Percentiles rank a stretch among this genome's conserved stretches.
These are phyloP conservation scores for Lolium perenne DNA, from an alignment of 176 grass and related monocot genomes.

Conservation along the genomic window DNA sequence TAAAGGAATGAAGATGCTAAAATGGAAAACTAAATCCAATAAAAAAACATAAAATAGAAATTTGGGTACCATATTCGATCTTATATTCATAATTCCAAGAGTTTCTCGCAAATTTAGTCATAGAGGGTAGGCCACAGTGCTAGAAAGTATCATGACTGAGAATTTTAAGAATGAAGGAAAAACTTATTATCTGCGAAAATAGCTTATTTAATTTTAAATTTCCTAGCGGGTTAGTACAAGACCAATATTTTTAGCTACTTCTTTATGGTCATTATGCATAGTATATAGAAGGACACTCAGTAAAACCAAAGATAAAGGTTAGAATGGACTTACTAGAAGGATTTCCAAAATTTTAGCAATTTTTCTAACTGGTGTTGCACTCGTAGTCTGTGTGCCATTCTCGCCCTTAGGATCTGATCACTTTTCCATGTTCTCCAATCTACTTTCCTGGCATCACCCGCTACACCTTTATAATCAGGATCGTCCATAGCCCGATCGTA, in stretches of 20 bases:
- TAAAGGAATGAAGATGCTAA: slow-evolving; percentile 17
- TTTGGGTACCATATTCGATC: not conserved
- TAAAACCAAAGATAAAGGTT: too few species aligned
- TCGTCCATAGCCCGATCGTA: too few species aligned
- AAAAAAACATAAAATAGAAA: not conserved
- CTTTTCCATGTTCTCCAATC: too few species aligned
- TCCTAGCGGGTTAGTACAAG: not conserved
- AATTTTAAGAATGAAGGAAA: slow-evolving; percentile 4
- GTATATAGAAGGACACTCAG: too few species aligned
- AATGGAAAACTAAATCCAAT: slow-evolving; percentile 4
- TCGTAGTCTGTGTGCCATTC: slow-evolving; percentile 34
- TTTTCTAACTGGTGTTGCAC: slow-evolving; percentile 57
- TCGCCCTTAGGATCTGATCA: slow-evolving; percentile 35
- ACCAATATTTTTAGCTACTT: not conserved
- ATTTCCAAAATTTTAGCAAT: slow-evolving; percentile 71
- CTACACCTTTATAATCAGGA: too few species aligned
- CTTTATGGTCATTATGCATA: too few species aligned
- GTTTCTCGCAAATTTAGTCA: not conserved
- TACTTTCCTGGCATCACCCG: too few species aligned
- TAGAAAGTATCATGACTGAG: slow-evolving; percentile 13
- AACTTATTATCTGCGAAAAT: not conserved
- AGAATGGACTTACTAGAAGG: slow-evolving; percentile 48
- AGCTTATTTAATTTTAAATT: not conserved
- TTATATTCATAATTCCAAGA: slow-evolving; percentile 12
- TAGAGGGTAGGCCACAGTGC: not conserved